Evolutionary conservation across 176 grass and related monocot genomes (phyloP).

Genomic region (Juncus effusus): DNA sequence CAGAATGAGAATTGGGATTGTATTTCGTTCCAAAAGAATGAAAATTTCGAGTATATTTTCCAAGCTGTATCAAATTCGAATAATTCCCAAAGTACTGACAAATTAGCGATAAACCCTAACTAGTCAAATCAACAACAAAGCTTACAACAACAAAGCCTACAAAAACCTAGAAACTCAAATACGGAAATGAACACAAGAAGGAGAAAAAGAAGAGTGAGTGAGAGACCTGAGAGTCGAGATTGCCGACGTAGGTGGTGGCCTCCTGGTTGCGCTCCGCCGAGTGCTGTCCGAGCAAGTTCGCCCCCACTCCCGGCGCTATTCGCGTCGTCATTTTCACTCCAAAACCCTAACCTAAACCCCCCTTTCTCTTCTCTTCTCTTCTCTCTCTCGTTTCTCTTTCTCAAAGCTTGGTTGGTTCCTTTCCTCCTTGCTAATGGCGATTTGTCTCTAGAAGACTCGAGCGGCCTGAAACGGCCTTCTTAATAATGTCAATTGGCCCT

Average conservation of each 20-base stretch:
- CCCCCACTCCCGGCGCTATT: conserved; percentile 94
- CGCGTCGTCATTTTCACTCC: conserved; percentile 63
- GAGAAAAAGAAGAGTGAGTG: not conserved
- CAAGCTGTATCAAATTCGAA: too few relatives aligned
- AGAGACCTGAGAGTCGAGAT: conserved; percentile 80
- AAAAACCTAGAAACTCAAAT: conserved; percentile 1
- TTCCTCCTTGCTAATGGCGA: not conserved
- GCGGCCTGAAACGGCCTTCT: too few relatives aligned
- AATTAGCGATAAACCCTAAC: not conserved
- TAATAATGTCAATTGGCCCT: too few relatives aligned
- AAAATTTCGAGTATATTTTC: too few relatives aligned
- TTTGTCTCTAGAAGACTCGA: too few relatives aligned
- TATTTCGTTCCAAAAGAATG: too few relatives aligned
- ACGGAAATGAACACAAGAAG: not conserved
- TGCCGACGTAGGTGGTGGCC: conserved; percentile 96
- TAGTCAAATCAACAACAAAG: not conserved
- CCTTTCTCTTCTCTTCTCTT: not conserved
- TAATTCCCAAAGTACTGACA: too few relatives aligned
- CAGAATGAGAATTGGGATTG: too few relatives aligned
- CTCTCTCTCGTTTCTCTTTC: not conserved
- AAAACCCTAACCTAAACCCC: not conserved
- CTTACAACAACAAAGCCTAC: not conserved
- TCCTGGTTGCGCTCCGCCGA: conserved; percentile 96
- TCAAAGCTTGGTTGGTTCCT: not conserved
- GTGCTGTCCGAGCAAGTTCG: conserved; percentile 93